Percentiles rank a stretch among this genome's conserved stretches.
phyloP scores from a whole-genome alignment of 768 basidiomycete genomes.

The Strobilomyces echinocephalus region DNA sequence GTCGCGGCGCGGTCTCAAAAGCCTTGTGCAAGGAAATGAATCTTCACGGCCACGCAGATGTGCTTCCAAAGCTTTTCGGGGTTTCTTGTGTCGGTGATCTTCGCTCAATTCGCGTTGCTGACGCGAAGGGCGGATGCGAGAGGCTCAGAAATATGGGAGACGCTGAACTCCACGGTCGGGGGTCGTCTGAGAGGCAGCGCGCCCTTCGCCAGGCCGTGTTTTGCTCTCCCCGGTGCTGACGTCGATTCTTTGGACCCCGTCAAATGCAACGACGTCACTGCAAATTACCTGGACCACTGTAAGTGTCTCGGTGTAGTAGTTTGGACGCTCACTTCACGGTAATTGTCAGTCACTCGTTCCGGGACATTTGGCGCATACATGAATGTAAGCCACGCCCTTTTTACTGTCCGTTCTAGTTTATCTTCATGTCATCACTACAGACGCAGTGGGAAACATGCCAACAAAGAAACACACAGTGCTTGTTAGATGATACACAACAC shows the following conservation, averaged over 20 bases:
- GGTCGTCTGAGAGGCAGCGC: background rate
- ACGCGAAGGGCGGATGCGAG: background rate
- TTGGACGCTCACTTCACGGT: no score
- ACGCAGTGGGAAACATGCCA: background rate
- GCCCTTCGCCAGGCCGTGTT: background rate
- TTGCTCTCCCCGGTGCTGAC: background rate
- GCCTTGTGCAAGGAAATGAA: background rate
- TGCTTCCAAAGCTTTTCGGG: background rate
- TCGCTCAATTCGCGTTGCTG: background rate
- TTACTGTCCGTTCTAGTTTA: background rate
- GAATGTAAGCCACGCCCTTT: background rate
- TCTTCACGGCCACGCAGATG: background rate
- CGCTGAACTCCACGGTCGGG: background rate
- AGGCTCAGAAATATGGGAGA: background rate
- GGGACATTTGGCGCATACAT: background rate
- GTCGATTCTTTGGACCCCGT: background rate
- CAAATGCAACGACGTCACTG: background rate
- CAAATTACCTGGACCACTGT: background rate
- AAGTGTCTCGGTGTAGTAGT: background rate
- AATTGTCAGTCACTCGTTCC: background rate
- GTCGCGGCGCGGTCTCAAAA: background rate
- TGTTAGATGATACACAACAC: background rate
- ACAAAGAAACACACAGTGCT: background rate
- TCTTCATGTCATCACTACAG: background rate
- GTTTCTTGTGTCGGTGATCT: background rate